Evolutionary conservation across 169 alveolate genomes (phyloP), one percentile per base, ranked within the genome.

Genomic region (Cryptosporidium tyzzeri): DNA sequence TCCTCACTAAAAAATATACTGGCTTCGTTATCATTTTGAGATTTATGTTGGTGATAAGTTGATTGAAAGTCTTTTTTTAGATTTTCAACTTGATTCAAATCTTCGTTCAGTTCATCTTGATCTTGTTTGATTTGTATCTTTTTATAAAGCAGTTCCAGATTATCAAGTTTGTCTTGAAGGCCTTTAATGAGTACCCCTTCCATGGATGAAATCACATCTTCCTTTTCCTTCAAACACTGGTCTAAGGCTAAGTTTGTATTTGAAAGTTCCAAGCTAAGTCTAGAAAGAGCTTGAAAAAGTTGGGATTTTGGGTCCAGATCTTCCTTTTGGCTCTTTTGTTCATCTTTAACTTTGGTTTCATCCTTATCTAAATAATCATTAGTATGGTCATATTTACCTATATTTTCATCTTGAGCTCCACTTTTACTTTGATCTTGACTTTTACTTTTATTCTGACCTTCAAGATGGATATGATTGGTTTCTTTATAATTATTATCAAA

Each of bases 271-370:
- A 59, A 55, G 12, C 37, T 73, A 2, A 73, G 70, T n/a, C 55
- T 73, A 9, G 86, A 73, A 23, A 73, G 37, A 16, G 86, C 86
- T 3, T 53, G 21, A 23, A 69, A 55, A 2, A 73, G 59, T 37
- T n/a, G 67, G 10, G 67, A 21, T 58, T 73, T 55, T 6, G 50
- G 37, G n/a, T 35, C 55, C 7, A 16, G 21, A 16, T 48, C 55
- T 48, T 48, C 55, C 21, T 48, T 48, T 48, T 48, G 55, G 7
- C 21, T 48, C 55, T 48, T 33, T 12, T 55, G 55, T 35, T 33
- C 41, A n/a, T 18, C 1, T 48, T n/a, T 14, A 14, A 2, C 23
- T 1, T 14, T 48, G 21, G 21, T 0, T 45, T 45, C 5, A 45
- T 45, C 9, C 1, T 14, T 12, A 45, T 9, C 53, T 45, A 10